These are phyloP conservation scores for Plasmodium adleri DNA, from an alignment of 169 alveolate genomes.

Conservation along the genomic window DNA sequence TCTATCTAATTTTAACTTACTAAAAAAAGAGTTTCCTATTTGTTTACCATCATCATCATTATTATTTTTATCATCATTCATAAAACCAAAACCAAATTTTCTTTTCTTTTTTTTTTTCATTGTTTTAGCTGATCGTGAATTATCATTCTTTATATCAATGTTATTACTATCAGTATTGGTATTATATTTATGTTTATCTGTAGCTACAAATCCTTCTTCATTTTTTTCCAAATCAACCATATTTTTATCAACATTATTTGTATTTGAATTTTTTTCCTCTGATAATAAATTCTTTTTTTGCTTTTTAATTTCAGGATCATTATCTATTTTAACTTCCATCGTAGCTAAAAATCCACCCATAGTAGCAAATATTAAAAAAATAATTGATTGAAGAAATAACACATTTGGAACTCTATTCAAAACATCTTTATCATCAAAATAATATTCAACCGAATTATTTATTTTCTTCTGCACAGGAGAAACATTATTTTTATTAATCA, in stretches of 20 bases:
- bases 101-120: not conserved
- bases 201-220: not conserved
- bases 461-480: conserved; percentile 1
- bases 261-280: conserved; percentile 1
- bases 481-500: conserved; percentile 35
- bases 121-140: not conserved
- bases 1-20: not conserved
- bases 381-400: conserved; percentile 26
- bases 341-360: conserved; percentile 60
- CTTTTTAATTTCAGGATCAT: not conserved
- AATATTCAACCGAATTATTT: conserved; percentile 18
- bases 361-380: conserved; percentile 20
- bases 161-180: not conserved
- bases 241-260: not conserved
- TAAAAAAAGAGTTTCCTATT: not conserved
- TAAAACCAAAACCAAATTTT: not conserved
- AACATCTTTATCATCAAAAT: conserved; percentile 41
- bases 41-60: not conserved
- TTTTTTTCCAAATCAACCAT: not conserved
- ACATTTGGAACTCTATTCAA: conserved; percentile 49
- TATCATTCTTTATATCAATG: not conserved
- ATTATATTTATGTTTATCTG: not conserved
- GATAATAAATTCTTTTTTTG: not conserved
- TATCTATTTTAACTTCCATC: not conserved
- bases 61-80: not conserved